These are phyloP conservation scores for Aspergillus flavus DNA, from an alignment of 2,329 filamentous ascomycete genomes.

Conservation along the genomic window DNA sequence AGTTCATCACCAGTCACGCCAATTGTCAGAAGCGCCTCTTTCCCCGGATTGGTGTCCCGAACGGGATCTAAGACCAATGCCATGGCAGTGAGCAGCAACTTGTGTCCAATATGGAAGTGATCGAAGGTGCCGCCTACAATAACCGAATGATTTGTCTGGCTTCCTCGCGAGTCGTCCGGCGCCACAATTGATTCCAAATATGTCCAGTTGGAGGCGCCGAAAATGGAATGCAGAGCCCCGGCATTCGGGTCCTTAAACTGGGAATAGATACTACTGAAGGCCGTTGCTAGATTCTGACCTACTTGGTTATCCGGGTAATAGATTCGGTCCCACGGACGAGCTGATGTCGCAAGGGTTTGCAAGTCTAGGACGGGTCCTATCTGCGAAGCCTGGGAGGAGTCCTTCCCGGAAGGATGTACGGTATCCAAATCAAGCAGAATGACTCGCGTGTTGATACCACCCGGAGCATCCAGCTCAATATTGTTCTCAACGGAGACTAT, in stretches of 20 bases:
- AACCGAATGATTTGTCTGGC: slow-evolving; percentile 59
- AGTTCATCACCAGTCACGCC: slow-evolving; percentile 89
- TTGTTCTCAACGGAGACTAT: slow-evolving; percentile 67
- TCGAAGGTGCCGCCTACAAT: slow-evolving; percentile 95
- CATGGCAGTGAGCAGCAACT: slow-evolving; percentile 89
- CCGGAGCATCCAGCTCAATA: slow-evolving; percentile 66
- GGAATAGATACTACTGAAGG: slow-evolving; percentile 39
- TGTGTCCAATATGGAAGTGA: slow-evolving; percentile 92
- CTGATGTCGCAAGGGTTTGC: slow-evolving; percentile 48
- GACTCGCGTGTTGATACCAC: slow-evolving; percentile 75
- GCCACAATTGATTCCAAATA: slow-evolving; percentile 24
- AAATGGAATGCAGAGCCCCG: slow-evolving; percentile 24
- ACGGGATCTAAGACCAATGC: slow-evolving; percentile 67
- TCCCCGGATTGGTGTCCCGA: slow-evolving; percentile 33
- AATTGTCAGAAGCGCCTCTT: slow-evolving; percentile 67
- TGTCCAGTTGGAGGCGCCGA: slow-evolving; percentile 26
- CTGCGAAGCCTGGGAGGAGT: slow-evolving; percentile 10
- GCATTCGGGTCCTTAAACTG: slow-evolving; percentile 22
- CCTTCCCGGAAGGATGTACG: slow-evolving; percentile 29
- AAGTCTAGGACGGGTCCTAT: slow-evolving; percentile 56
- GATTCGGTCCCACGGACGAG: slow-evolving; percentile 34
- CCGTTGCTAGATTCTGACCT: slow-evolving; percentile 29
- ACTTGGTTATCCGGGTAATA: slow-evolving; percentile 33
- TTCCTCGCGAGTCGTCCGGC: slow-evolving; percentile 21
- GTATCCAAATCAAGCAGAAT: slow-evolving; percentile 68